Percentiles rank a stretch among this genome's conserved stretches.
Conservation (phyloP, 2,329 filamentous ascomycete genomes). For the Bertia moriformis region DNA sequence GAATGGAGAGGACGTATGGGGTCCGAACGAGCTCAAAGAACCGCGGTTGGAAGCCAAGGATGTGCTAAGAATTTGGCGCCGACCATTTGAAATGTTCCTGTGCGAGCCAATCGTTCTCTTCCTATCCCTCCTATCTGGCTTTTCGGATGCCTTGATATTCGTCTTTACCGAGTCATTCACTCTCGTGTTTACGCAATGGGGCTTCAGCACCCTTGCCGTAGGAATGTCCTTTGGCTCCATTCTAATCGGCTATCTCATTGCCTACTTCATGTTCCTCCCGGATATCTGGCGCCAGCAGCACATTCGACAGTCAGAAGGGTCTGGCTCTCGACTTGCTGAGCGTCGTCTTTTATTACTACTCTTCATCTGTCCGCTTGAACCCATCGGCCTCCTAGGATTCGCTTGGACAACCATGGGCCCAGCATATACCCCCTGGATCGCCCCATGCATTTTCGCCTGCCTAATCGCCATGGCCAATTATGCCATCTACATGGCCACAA, state of each 20-base stretch:
- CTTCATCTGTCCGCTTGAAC: conserved; percentile 40
- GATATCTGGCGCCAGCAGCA: conserved; percentile 23
- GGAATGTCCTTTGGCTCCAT: conserved; percentile 10
- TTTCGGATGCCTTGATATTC: conserved; percentile 52
- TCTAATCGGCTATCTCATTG: conserved; percentile 37
- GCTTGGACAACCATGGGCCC: conserved; percentile 42
- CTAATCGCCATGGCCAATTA: conserved; percentile 51
- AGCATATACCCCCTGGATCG: conserved; percentile 41
- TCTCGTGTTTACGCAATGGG: conserved; percentile 43
- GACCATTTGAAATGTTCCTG: conserved; percentile 49
- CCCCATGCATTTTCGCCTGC: conserved; percentile 40
- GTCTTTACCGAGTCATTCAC: conserved; percentile 50
- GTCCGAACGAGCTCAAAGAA: conserved; percentile 29
- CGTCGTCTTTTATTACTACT: conserved; percentile 44
- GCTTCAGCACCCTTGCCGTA: conserved; percentile 25
- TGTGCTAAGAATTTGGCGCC: conserved; percentile 32
- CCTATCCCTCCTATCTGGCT: conserved; percentile 45
- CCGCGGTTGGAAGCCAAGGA: conserved; percentile 23
- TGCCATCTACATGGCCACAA: conserved; percentile 49
- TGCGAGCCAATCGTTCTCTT: conserved; percentile 50
- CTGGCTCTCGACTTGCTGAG: conserved; percentile 27
- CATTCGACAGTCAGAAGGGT: conserved; percentile 26
- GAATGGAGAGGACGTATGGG: conserved; percentile 24
- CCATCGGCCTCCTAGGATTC: conserved; percentile 47
- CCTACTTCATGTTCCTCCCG: conserved; percentile 39